Evolutionary conservation across 768 basidiomycete species (phyloP).

Genomic region (Boletellus sp.): DNA sequence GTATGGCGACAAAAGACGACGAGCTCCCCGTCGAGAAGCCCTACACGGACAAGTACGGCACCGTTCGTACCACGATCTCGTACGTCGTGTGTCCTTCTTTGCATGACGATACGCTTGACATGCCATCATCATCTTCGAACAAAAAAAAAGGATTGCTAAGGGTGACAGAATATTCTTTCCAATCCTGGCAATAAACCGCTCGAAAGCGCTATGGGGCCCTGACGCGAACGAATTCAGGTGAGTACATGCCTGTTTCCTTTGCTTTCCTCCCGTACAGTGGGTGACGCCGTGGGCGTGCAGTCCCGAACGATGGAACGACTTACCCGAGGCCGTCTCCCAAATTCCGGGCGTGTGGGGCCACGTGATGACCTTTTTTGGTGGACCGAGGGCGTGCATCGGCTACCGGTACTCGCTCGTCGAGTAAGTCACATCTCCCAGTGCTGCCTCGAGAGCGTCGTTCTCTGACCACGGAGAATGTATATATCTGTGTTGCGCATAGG

Average conservation of each 20-base stretch:
- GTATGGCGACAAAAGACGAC: slow-evolving; percentile 51
- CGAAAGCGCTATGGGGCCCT: background rate
- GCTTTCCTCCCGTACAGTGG: no score
- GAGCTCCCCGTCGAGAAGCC: slow-evolving; percentile 36
- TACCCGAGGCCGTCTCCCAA: no score
- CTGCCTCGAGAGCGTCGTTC: no score
- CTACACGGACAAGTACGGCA: background rate
- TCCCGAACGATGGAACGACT: no score
- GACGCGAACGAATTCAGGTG: background rate
- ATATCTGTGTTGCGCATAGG: no score
- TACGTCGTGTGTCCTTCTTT: background rate
- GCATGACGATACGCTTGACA: no score
- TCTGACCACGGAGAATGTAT: no score
- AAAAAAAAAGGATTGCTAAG: background rate
- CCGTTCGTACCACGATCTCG: background rate
- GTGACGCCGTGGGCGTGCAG: no score
- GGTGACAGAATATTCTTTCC: background rate
- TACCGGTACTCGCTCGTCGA: background rate
- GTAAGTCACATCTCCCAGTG: background rate
- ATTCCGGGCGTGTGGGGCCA: no score
- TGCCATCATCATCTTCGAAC: background rate
- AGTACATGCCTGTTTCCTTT: background rate
- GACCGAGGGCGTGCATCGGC: no score
- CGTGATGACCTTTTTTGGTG: no score
- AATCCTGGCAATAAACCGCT: background rate